Base-by-base conservation (phyloP, 805 yeast species). In the Yarrowia alimentaria region DNA sequence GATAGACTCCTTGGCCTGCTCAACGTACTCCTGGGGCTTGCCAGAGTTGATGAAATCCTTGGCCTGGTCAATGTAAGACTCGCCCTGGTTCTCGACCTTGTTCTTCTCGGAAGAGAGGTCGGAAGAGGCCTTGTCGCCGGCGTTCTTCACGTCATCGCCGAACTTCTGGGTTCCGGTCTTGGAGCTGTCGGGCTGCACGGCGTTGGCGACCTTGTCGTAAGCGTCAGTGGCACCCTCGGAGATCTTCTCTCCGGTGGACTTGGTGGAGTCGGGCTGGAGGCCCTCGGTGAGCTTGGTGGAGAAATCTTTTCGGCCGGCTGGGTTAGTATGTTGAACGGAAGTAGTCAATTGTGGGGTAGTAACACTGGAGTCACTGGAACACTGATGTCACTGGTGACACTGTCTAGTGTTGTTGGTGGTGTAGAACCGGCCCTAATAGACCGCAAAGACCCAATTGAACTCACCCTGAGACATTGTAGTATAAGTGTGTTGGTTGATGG, bases 111-210 rank as follows among this genome's bases (percentile, higher is more conserved):
- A 12, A n/a, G 31, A n/a, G 24, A 18, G 6, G 25, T 19, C 25
- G 19, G 21, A 12, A 32, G 67, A 63, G 56, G 72, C 81, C 56
- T 79, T 79, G 57, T 76, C 78, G 63, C 73, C 73, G 47, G 83
- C 85, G 53, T 69, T 61, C 60, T 72, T 65, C 56, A 79, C 71
- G 52, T 78, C 67, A 69, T 86, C 96, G 56, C 80, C 74, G 25
- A 79, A 70, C 59, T 80, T 72, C 74, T 89, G 96, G 55, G 77
- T 68, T 56, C 77, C 68, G 35, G 90, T 81, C 75, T 87, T 87
- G 60, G 80, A 73, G 52, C 68, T 68, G 45, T 83, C 81, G 58
- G 93, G 88, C 63, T 79, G 79, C 48, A 73, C 66, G 51, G 73
- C 67, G 40, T 76, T 73, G 53, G 82, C 87, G 51, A 74, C 68